A percentile compares a stretch with the other conserved stretches of the same genome.
Conservation (phyloP, 2,329 filamentous ascomycete species). For the Metarhizium anisopliae region DNA sequence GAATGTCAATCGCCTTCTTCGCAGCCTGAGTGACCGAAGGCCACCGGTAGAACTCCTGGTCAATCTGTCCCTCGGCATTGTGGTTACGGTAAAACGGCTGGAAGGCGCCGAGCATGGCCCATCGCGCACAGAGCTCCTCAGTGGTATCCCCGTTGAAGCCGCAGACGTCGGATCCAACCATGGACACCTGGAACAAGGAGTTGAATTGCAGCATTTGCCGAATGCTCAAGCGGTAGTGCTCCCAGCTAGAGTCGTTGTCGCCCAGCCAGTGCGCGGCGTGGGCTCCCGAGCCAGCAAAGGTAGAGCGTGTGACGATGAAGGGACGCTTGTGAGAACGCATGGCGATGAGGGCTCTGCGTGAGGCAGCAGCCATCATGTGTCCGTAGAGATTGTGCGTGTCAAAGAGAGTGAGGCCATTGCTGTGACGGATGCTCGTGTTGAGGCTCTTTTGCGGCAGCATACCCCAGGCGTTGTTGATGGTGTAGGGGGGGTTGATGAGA, state of each 20-base stretch:
- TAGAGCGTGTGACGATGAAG: slow-evolving; percentile 66
- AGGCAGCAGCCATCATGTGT: slow-evolving; percentile 62
- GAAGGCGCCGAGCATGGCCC: slow-evolving; percentile 59
- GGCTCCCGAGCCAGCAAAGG: slow-evolving; percentile 61
- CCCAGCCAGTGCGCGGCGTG: slow-evolving; percentile 56
- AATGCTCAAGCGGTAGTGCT: slow-evolving; percentile 49
- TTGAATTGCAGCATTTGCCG: slow-evolving; percentile 51
- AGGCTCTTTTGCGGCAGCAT: slow-evolving; percentile 50
- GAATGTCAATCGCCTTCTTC: slow-evolving; percentile 55
- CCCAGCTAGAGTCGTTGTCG: slow-evolving; percentile 37
- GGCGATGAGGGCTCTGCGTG: slow-evolving; percentile 55
- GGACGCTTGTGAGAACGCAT: slow-evolving; percentile 57
- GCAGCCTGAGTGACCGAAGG: slow-evolving; percentile 50
- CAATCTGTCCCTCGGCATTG: slow-evolving; percentile 31
- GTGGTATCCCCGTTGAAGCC: slow-evolving; percentile 59
- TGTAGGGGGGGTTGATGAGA: slow-evolving; percentile 12
- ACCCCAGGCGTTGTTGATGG: slow-evolving; percentile 22
- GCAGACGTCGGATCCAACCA: slow-evolving; percentile 67
- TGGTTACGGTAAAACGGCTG: slow-evolving; percentile 62
- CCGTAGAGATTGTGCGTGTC: slow-evolving; percentile 75
- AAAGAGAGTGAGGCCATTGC: slow-evolving; percentile 58
- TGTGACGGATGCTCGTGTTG: slow-evolving; percentile 58
- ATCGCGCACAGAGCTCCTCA: slow-evolving; percentile 54
- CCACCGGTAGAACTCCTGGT: slow-evolving; percentile 63
- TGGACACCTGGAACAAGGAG: slow-evolving; percentile 58